Percentiles rank a stretch among this genome's conserved stretches.
Evolutionary conservation across 495 filamentous ascomycete species (phyloP).

Genomic region (Hyaloscypha bicolor): DNA sequence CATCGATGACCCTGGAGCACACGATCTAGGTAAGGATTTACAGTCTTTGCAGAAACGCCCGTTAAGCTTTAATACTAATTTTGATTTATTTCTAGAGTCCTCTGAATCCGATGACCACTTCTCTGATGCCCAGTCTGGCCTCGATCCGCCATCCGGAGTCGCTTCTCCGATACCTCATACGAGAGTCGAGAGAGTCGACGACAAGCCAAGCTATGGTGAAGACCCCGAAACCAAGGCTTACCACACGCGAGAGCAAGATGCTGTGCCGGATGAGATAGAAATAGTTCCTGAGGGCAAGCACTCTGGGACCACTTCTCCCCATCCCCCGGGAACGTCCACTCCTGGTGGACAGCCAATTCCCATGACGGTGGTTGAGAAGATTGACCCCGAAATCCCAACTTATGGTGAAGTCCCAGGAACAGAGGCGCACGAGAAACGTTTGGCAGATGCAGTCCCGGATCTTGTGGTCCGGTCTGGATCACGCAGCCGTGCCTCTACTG

Average conservation of each 20-base stretch:
- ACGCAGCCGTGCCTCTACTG: conserved; percentile 24
- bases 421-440: conserved; percentile 24
- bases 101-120: conserved; percentile 87
- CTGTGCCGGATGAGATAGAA: conserved; percentile 70
- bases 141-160: conserved; percentile 22
- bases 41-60: background rate
- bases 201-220: conserved; percentile 75
- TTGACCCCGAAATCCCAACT: conserved; percentile 58
- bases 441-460: conserved; percentile 33
- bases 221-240: conserved; percentile 84
- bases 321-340: conserved; percentile 28
- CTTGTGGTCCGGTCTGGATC: conserved; percentile 28
- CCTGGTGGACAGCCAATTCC: conserved; percentile 69
- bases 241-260: conserved; percentile 74
- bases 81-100: conserved; percentile 43
- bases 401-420: conserved; percentile 31
- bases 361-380: conserved; percentile 80
- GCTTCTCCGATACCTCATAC: conserved; percentile 76
- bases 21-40: conserved; percentile 66
- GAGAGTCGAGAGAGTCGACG: conserved; percentile 79
- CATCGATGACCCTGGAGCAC: conserved; percentile 78
- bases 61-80: conserved; percentile 8
- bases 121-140: conserved; percentile 82
- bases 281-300: conserved; percentile 33
- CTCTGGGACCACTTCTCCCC: conserved; percentile 4